Evolutionary conservation across 1,284 basidiomycete species (phyloP), one percentile per base, ranked within the genome.

Genomic region (Malassezia furfur): DNA sequence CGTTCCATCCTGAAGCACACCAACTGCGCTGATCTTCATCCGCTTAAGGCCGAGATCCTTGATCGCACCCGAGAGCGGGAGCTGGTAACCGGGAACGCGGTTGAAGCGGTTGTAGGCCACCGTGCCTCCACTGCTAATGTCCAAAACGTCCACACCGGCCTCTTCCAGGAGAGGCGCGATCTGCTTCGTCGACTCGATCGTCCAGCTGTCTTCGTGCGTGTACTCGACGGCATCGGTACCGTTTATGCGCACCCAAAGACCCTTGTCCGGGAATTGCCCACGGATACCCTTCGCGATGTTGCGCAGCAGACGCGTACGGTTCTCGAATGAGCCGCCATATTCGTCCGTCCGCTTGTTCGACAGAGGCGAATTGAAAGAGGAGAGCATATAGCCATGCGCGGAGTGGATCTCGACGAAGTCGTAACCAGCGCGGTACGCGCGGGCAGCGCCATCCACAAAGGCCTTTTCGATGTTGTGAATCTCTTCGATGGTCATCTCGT

Each of bases 381-480:
- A 85, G 1, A 85, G 82, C 50, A 78, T 81, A 72, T 88, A 86
- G 19, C 88, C 71, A 72, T 74, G 71, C 0, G 70, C 66, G 6
- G 45, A 50, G 60, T 73, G 75, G n/a, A 75, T 73, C 67, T 91
- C 87, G 57, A 91, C 84, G 64, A 86, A 87, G 75, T 91, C 87
- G 70, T 73, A 74, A 3, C 75, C 75, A 6, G 74, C 67, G 52
- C 65, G 57, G 50, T 66, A 72, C 5, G 76, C 72, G 54, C 87
- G 80, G 48, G 82, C 78, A 2, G 82, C 78, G 2, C 87, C 82
- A 15, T 80, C 79, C 5, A 81, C 70, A 67, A 84, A 91, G 0
- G 83, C 84, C 53, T 84, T 78, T 61, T 84, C 82, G 32, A 90
- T 67, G 41, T 77, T 70, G 22, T 80, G 71, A 50, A 91, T 78